Evolutionary conservation across 2,329 filamentous ascomycete genomes (phyloP).

Genomic region (Cytospora mali): DNA sequence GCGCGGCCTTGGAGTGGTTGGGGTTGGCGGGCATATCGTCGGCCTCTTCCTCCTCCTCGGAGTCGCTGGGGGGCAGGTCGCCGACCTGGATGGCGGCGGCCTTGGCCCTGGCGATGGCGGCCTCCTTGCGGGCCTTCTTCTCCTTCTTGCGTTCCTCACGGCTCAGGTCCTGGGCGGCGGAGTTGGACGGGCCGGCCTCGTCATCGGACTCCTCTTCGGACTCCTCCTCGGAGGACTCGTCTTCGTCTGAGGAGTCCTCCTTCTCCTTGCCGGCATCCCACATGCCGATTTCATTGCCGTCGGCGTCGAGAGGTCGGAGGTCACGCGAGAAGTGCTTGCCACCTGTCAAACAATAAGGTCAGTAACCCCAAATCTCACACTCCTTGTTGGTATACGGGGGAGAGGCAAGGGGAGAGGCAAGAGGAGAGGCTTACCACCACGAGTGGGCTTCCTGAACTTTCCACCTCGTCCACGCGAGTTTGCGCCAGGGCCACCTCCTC

Average conservation of each 20-base stretch:
- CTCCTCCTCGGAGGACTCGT: conserved; percentile 53
- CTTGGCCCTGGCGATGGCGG: conserved; percentile 78
- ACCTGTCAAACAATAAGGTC: conserved; percentile 53
- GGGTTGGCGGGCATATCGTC: conserved; percentile 82
- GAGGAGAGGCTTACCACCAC: conserved; percentile 70
- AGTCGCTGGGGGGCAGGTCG: conserved; percentile 78
- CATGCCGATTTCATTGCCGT: conserved; percentile 88
- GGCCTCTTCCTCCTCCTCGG: conserved; percentile 60
- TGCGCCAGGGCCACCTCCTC: conserved; percentile 44
- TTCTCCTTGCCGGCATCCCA: conserved; percentile 67
- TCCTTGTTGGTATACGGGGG: no score
- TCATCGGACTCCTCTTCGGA: conserved; percentile 49
- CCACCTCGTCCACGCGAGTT: conserved; percentile 78
- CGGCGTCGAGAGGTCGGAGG: conserved; percentile 82
- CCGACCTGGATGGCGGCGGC: conserved; percentile 75
- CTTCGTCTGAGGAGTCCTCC: conserved; percentile 53
- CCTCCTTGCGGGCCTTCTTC: conserved; percentile 89
- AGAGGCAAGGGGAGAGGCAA: not conserved
- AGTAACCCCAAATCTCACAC: conserved; percentile 13
- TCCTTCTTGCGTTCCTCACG: conserved; percentile 87
- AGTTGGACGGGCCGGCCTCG: conserved; percentile 41
- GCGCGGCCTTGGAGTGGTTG: conserved; percentile 80
- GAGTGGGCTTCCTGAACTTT: conserved; percentile 91
- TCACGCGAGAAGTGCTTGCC: conserved; percentile 96
- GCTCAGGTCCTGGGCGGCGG: conserved; percentile 56